Evolutionary conservation across 495 filamentous ascomycete species (phyloP).

Genomic region (Aspergillus egyptiacus): DNA sequence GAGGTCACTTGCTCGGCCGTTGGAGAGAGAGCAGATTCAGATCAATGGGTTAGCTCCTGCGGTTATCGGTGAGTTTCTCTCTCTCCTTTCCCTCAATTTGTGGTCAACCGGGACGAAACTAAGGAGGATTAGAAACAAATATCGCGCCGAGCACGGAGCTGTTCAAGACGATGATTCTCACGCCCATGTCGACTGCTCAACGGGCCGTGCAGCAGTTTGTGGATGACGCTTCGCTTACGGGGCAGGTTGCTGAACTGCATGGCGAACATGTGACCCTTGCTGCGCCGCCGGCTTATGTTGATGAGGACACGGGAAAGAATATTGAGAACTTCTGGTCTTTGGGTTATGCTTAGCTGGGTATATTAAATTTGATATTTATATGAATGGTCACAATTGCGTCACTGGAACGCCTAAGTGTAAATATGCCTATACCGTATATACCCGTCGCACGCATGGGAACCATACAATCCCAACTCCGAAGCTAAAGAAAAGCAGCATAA

Average conservation of each 20-base stretch:
- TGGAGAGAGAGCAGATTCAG: slow-evolving; percentile 39
- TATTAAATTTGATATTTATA: neutral
- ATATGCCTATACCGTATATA: slow-evolving; percentile 3
- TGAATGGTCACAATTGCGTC: neutral
- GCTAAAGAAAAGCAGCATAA: neutral
- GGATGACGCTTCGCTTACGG: slow-evolving; percentile 35
- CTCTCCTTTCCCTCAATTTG: neutral
- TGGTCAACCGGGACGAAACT: neutral
- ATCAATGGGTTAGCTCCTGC: slow-evolving; percentile 52
- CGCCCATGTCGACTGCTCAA: slow-evolving; percentile 46
- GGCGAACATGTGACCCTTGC: slow-evolving; percentile 47
- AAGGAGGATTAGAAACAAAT: slow-evolving; percentile 36
- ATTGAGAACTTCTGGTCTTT: slow-evolving; percentile 43
- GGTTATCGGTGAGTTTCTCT: slow-evolving; percentile 35
- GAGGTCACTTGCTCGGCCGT: slow-evolving; percentile 35
- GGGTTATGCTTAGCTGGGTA: slow-evolving; percentile 32
- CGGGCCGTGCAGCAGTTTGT: slow-evolving; percentile 41
- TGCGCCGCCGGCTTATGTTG: slow-evolving; percentile 43
- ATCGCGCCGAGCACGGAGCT: slow-evolving; percentile 39
- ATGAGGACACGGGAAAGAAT: slow-evolving; percentile 46
- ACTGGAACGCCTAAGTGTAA: neutral
- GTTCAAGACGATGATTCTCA: slow-evolving; percentile 47
- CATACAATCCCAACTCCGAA: neutral
- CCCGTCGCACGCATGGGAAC: too few relatives aligned
- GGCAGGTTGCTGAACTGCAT: slow-evolving; percentile 48